Base-by-base conservation (phyloP, 371 early-diverging fungal genomes). In the Actinomucor elegans region DNA sequence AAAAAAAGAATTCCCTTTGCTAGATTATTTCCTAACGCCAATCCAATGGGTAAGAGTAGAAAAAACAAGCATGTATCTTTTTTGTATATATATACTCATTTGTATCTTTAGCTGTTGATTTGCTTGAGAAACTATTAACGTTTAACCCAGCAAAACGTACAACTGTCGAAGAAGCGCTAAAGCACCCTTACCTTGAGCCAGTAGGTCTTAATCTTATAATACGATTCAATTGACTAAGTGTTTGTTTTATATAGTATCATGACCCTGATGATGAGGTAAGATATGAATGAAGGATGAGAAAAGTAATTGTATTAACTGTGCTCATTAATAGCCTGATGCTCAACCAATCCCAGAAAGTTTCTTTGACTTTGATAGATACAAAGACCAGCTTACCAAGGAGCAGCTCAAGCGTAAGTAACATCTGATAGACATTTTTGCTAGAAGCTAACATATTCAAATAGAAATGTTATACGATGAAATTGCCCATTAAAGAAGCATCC, bases 141-240 rank as follows among this genome's bases (percentile, higher is more conserved):
- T 99, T 98, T 53, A 93, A 94, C 68, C 99, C 99, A 14, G 73
- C 75, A 46, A 87, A 90, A 52, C 86, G 99, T 32, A 92, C 96
- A 59, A 94, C 94, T 5, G 99, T 96, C 26, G 91, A 91, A 61
- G 90, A 95, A 54, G 94, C 97, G 31, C 80, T 99, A 33, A 79
- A 78, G 15, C 96, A 97, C 67, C 94, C 94, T 33, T 99, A 93
- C 60, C 83, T 97, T 55, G 52, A 50, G 43, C 60, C 54, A 48
- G 49, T 58, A 49, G 48, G 50, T 46, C 14, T 5, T 32, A n/a
- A n/a, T 15, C 4, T 27, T 5, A 20, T 8, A 32, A 51, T 10
- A 40, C n/a, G 17, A 26, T 23, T 23, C 18, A 33, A 20, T 6
- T 17, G 27, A 43, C 43, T 42, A 11, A 34, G 20, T 28, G 27